These are phyloP conservation scores for Kingdonia uniflora DNA, from an alignment of 164 flowering plant genomes.

Conservation along the genomic window DNA sequence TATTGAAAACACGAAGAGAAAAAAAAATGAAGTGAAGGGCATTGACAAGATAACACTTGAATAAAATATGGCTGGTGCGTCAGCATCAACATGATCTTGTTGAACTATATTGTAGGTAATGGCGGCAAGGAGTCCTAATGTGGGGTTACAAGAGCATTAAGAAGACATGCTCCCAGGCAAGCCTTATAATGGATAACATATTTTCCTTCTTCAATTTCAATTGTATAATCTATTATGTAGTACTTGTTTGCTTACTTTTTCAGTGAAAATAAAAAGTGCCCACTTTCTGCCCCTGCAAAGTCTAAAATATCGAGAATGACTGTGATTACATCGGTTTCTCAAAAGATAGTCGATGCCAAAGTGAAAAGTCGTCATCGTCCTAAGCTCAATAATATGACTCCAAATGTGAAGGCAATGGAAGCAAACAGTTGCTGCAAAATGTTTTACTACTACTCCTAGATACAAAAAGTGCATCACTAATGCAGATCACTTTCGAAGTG, in stretches of 20 bases:
- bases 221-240: conserved; percentile 4
- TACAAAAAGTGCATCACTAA: conserved; percentile 25
- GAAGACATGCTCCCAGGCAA: conserved; percentile 36
- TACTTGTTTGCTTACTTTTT: conserved; percentile 2
- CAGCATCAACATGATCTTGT: not conserved
- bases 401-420: conserved; percentile 34
- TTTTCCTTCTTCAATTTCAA: not conserved
- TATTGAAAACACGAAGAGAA: too few relatives aligned
- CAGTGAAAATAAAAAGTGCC: conserved; percentile 51
- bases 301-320: conserved; percentile 52
- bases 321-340: conserved; percentile 38
- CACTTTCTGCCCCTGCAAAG: conserved; percentile 80
- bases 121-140: conserved; percentile 95
- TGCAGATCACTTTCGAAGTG: conserved; percentile 44
- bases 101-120: conserved; percentile 48
- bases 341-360: conserved; percentile 27
- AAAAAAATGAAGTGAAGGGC: too few relatives aligned
- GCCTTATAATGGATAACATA: not conserved
- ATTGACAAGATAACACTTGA: conserved; percentile 2
- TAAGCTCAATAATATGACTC: conserved; percentile 31
- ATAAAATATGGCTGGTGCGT: too few relatives aligned
- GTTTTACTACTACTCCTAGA: conserved; percentile 75
- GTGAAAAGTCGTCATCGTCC: conserved; percentile 24
- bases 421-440: conserved; percentile 31
- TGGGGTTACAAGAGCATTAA: conserved; percentile 40